These are phyloP conservation scores for Casuarina equisetifolia DNA, from an alignment of 306 rosid species.

Conservation along the genomic window DNA sequence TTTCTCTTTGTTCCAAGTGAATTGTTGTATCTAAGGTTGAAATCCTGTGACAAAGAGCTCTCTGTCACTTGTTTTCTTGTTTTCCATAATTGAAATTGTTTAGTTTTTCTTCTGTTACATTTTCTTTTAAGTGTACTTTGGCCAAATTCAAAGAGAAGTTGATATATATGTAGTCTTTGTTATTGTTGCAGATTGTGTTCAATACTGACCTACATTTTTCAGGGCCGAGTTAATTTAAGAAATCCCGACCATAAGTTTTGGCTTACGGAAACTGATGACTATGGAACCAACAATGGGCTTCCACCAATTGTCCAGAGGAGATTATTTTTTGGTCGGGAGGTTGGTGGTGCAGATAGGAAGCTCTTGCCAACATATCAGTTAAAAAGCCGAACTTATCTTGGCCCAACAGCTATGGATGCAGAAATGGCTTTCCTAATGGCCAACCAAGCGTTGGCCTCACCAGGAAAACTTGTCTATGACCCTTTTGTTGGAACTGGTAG, in stretches of 20 bases:
- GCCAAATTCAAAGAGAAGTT: neutral
- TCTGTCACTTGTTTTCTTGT: neutral
- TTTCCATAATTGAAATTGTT: neutral
- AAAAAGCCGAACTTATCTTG: constrained; percentile 91
- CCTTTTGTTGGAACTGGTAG: constrained; percentile 99
- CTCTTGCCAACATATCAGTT: constrained; percentile 90
- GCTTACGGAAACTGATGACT: constrained; percentile 81
- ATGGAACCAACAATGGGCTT: constrained; percentile 80
- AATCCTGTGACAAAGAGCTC: too few species aligned
- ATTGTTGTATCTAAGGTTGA: too few species aligned
- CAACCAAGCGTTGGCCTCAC: constrained; percentile 76
- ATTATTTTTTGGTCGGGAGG: constrained; percentile 88
- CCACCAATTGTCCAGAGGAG: constrained; percentile 73
- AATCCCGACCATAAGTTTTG: constrained; percentile 86
- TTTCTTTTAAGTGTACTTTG: neutral
- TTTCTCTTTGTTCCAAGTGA: neutral
- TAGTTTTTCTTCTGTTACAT: neutral
- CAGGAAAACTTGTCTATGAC: constrained; percentile 85
- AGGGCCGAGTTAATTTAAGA: constrained; percentile 86
- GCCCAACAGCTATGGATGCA: constrained; percentile 99
- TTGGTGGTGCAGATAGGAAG: constrained; percentile 87
- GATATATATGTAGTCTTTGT: neutral
- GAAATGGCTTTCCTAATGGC: constrained; percentile 97
- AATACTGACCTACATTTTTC: constrained; percentile 12
- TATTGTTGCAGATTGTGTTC: constrained; percentile 23